Evolutionary conservation across 306 rosid genomes (phyloP).

Genomic region (Rosa rugosa): DNA sequence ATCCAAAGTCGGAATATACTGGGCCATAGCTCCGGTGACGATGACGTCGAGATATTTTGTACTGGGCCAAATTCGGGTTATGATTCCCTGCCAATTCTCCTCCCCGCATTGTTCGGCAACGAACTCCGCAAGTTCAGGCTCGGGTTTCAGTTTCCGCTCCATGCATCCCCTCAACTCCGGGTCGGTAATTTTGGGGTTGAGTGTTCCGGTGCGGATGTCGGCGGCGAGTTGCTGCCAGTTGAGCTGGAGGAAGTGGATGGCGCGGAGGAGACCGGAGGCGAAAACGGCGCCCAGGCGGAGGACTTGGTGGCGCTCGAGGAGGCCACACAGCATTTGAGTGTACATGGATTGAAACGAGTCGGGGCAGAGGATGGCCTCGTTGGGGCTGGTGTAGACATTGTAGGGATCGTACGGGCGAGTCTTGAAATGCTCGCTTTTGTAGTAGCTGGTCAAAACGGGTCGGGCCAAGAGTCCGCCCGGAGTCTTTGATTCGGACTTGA

Average conservation of each 20-base stretch:
- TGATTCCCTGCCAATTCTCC: constrained; percentile 55
- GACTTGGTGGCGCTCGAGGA: constrained; percentile 42
- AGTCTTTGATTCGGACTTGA: constrained; percentile 55
- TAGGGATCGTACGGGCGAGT: constrained; percentile 64
- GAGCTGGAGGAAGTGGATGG: constrained; percentile 53
- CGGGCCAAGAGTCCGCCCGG: constrained; percentile 63
- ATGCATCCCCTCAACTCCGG: constrained; percentile 26
- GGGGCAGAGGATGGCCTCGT: constrained; percentile 59
- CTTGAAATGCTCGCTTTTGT: constrained; percentile 61
- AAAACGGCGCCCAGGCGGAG: constrained; percentile 64
- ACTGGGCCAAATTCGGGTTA: constrained; percentile 56
- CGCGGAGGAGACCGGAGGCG: constrained; percentile 63
- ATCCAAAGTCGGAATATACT: constrained; percentile 60
- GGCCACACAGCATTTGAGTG: constrained; percentile 59
- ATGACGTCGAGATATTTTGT: constrained; percentile 57
- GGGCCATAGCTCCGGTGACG: constrained; percentile 67
- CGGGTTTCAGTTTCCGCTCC: constrained; percentile 26
- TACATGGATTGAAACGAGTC: constrained; percentile 65
- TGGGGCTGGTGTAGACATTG: constrained; percentile 58
- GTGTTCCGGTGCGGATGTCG: constrained; percentile 37
- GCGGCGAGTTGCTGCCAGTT: constrained; percentile 43
- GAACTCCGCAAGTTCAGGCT: constrained; percentile 34
- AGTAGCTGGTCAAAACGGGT: constrained; percentile 59
- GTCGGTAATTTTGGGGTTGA: constrained; percentile 41
- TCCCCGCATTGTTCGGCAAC: constrained; percentile 36